Conservation (phyloP, 345 rosid genomes). For the Pseudoturritis turrita region DNA sequence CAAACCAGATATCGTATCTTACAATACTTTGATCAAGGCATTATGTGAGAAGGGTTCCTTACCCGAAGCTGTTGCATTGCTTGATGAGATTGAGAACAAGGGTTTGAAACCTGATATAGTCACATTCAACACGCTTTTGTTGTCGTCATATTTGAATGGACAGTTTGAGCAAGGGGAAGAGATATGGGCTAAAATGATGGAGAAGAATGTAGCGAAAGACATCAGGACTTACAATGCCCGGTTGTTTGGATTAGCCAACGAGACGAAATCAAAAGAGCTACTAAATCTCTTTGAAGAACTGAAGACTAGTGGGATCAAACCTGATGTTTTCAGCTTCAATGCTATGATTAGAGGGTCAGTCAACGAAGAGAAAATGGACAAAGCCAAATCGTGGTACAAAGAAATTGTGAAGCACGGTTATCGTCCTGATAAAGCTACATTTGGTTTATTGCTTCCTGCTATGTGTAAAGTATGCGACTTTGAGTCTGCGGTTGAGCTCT, state of each 20-base stretch:
- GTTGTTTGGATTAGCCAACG: slow-evolving; percentile 49
- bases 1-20: slow-evolving; percentile 46
- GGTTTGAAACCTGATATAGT: slow-evolving; percentile 47
- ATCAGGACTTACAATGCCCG: slow-evolving; percentile 53
- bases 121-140: slow-evolving; percentile 57
- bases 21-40: slow-evolving; percentile 56
- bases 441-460: slow-evolving; percentile 39
- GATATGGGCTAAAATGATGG: slow-evolving; percentile 51
- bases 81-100: slow-evolving; percentile 52
- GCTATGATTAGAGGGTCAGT: slow-evolving; percentile 56
- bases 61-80: slow-evolving; percentile 36
- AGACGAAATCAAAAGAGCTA: slow-evolving; percentile 39
- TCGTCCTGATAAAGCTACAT: slow-evolving; percentile 35
- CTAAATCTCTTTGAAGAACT: slow-evolving; percentile 40
- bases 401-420: slow-evolving; percentile 36
- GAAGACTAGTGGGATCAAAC: slow-evolving; percentile 37
- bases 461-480: slow-evolving; percentile 49
- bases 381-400: slow-evolving; percentile 46
- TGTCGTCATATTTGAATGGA: slow-evolving; percentile 41
- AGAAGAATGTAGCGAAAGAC: slow-evolving; percentile 39
- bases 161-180: slow-evolving; percentile 50
- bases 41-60: slow-evolving; percentile 48
- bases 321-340: slow-evolving; percentile 47
- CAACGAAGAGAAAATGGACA: slow-evolving; percentile 37
- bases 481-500: slow-evolving; percentile 41